Evolutionary conservation across 371 early-diverging fungal genomes (phyloP).

Genomic region (Mortierella sp.): DNA sequence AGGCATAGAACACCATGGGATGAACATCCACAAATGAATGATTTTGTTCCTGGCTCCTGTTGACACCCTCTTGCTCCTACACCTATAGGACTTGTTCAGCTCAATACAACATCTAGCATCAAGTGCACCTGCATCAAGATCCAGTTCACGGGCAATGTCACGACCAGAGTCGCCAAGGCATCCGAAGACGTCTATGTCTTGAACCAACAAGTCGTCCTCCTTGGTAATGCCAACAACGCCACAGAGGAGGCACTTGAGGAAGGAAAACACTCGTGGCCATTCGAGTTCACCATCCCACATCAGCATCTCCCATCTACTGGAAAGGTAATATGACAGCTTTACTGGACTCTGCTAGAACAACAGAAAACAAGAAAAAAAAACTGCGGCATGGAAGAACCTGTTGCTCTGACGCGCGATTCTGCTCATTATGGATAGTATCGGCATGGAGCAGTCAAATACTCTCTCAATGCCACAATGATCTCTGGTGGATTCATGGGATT

Average conservation of each 20-base stretch:
- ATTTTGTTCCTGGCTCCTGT: neutral
- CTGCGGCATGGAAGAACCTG: too few relatives aligned
- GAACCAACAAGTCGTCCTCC: conserved; percentile 28
- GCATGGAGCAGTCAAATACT: conserved; percentile 32
- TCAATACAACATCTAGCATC: conserved; percentile 11
- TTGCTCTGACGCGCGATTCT: neutral
- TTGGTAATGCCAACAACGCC: conserved; percentile 26
- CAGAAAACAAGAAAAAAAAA: too few relatives aligned
- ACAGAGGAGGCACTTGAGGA: conserved; percentile 16
- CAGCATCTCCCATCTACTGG: conserved; percentile 32
- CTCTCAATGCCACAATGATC: conserved; percentile 11
- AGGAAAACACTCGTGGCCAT: conserved; percentile 36
- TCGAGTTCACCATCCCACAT: conserved; percentile 24
- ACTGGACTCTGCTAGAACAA: too few relatives aligned
- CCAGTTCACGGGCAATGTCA: conserved; percentile 20
- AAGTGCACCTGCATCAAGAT: conserved; percentile 30
- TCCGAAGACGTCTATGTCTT: conserved; percentile 25
- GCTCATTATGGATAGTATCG: conserved; percentile 13
- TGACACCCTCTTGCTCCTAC: neutral
- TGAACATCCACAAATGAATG: too few relatives aligned
- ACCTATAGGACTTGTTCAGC: neutral
- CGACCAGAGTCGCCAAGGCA: conserved; percentile 19
- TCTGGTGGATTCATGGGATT: conserved; percentile 21
- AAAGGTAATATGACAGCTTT: conserved; percentile 25
- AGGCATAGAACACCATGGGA: too few relatives aligned